Base-by-base conservation (phyloP, 805 yeast genomes). In the Hanseniaspora vineae region DNA sequence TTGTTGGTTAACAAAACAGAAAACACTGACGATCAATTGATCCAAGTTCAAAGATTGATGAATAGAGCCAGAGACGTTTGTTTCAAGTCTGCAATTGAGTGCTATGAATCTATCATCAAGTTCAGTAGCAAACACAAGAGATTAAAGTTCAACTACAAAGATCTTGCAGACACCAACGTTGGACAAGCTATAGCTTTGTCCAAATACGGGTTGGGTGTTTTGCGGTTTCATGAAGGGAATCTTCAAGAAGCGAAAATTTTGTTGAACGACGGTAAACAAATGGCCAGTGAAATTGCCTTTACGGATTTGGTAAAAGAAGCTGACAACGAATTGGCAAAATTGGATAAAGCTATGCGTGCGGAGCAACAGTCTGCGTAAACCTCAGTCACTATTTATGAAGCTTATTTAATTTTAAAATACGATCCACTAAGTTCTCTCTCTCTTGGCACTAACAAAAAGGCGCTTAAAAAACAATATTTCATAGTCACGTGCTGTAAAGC, bases 201-300 rank as follows among this genome's bases (percentile, higher is more conserved):
- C 0, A 78, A 87, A 0, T 89, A 84, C 58, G 94, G 96, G 0
- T 68, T 85, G 39, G 97, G 96, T 1, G 94, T 88, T 5, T 72
- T 86, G 11, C 72, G 76, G 42, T 64, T 81, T n/a, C 85, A 84
- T 55, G 13, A 39, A 12, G 75, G 80, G 0, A 66, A 79, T 11
- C 68, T 75, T 48, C 72, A 69, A 2, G 65, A 71, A 47, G 88
- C 95, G 0, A 77, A 75, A 52, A 68, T 77, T 40, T 66, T 75
- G 29, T 66, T 89, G 44, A 67, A 80, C 6, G 88, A 84, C 58
- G 78, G 95, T 0, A 72, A 85, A 33, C 70, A 78, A 23, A 69
- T 87, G 50, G 88, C 94, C 0, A 72, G 73, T 54, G 81, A 80
- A 14, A 71, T 81, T 49, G 81, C 81, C 12, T 77, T 82, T 56